These are phyloP conservation scores for Conticribra guillardii DNA, from an alignment of 108 stramenopile species.

Conservation along the genomic window DNA sequence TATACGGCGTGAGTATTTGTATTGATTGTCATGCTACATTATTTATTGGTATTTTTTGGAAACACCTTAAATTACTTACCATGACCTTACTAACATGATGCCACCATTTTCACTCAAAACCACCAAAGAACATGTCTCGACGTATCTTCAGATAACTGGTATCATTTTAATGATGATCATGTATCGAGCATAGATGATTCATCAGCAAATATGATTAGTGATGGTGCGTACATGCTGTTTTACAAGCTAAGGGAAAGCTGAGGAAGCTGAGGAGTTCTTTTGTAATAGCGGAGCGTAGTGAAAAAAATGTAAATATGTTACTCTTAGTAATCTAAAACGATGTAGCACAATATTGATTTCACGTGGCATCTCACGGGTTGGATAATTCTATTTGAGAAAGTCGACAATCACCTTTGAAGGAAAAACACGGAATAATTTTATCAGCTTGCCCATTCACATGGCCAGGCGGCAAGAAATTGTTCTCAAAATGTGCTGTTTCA, in stretches of 20 bases:
- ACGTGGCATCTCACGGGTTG: slow-evolving; percentile 6
- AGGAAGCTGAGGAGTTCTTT: background rate
- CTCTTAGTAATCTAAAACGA: too few relatives aligned
- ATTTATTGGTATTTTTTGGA: too few relatives aligned
- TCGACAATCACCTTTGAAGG: slow-evolving; percentile 29
- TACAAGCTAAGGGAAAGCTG: background rate
- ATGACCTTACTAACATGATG: too few relatives aligned
- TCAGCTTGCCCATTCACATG: slow-evolving; percentile 18
- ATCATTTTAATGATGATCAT: slow-evolving; percentile 4
- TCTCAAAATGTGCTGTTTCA: slow-evolving; percentile 29
- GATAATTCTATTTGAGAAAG: slow-evolving; percentile 23
- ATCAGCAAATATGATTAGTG: background rate
- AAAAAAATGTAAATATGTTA: too few relatives aligned
- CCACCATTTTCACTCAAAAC: too few relatives aligned
- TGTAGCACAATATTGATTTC: too few relatives aligned
- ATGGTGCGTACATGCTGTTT: slow-evolving; percentile 9
- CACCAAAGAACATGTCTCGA: slow-evolving; percentile 9
- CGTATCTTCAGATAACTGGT: background rate
- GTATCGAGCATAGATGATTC: background rate
- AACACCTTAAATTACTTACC: too few relatives aligned
- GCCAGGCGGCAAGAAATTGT: slow-evolving; percentile 18
- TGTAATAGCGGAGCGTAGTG: background rate
- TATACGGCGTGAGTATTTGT: too few relatives aligned
- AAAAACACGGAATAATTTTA: slow-evolving; percentile 38
- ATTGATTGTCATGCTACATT: too few relatives aligned